Evolutionary conservation across 2,329 filamentous ascomycete species (phyloP), one percentile per base, ranked within the genome.

Genomic region (Ophiostoma quercus): DNA sequence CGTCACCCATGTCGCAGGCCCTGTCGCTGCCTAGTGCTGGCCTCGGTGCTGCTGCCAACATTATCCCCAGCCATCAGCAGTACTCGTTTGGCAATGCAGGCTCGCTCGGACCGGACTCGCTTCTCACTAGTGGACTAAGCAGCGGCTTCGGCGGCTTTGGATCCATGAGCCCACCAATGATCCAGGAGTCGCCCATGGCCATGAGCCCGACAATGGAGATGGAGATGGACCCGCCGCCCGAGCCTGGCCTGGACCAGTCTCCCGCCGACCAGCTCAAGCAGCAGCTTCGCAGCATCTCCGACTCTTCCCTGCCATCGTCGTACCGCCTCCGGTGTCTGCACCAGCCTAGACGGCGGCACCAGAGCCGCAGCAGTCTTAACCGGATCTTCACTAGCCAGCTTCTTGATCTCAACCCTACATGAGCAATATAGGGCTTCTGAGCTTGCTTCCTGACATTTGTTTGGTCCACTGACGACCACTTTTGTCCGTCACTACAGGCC

Each of bases 261-360:
- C 74, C 74, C 6, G 74, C 73, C 1, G 74, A 75, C 16, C 74
- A 75, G 71, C 72, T 75, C 37, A 75, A 72, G 70, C 74, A 75
- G 65, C 74, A 75, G 68, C 54, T 75, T 66, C 74, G 74, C n/a
- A 75, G 74, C 71, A 75, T 75, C 29, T 75, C 74, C 16, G 74
- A 75, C 54, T 73, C 74, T 47, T 74, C 74, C 67, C 73, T 74
- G 12, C 74, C 74, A 16, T 75, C 74, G 51, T 68, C 72, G 67
- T 75, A 75, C 68, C 74, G 74, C 6, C 72, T 74, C n/a, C 71
- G 72, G 32, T 75, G 74, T 57, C 71, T 75, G 16, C 74, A 75
- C 54, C 74, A 75, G 41, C 74, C 74, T 1, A 66, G 73, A n/a
- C 71, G 74, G 22, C 74, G 74, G 2, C 74, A 75, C 68, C 74